Conservation (phyloP, 768 basidiomycete genomes). For the Kwoniella europaea region DNA sequence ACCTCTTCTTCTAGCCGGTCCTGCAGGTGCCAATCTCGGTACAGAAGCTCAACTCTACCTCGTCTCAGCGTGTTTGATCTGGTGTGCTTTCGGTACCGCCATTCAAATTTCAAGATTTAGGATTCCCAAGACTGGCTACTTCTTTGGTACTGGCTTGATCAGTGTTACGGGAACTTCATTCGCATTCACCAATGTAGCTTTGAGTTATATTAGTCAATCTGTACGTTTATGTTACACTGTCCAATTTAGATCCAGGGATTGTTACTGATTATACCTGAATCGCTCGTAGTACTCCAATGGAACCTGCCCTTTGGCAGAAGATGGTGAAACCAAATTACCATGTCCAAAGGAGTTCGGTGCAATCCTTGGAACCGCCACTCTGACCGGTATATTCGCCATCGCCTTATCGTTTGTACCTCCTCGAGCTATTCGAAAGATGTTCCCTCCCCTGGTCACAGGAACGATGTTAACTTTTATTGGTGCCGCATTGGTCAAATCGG, state of each 20-base stretch:
- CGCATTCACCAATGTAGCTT: slow-evolving; percentile 39
- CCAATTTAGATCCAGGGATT: too few species aligned
- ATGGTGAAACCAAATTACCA: slow-evolving; percentile 36
- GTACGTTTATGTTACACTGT: not conserved
- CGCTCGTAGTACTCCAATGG: slow-evolving; percentile 28
- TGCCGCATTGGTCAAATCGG: slow-evolving; percentile 33
- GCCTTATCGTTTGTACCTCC: slow-evolving; percentile 39
- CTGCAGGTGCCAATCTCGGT: slow-evolving; percentile 36
- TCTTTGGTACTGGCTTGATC: slow-evolving; percentile 37
- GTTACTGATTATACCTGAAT: too few species aligned
- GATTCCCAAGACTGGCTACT: slow-evolving; percentile 33
- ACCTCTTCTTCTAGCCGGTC: slow-evolving; percentile 32
- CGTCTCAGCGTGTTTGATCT: slow-evolving; percentile 39
- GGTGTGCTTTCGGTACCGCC: slow-evolving; percentile 36
- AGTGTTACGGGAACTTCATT: slow-evolving; percentile 35
- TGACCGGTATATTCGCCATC: slow-evolving; percentile 39
- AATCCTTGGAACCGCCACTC: slow-evolving; percentile 33
- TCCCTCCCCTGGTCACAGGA: slow-evolving; percentile 37
- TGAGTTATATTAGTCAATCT: slow-evolving; percentile 29
- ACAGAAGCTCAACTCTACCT: slow-evolving; percentile 35
- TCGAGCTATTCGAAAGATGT: slow-evolving; percentile 33
- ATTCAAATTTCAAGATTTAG: slow-evolving; percentile 32
- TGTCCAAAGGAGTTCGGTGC: slow-evolving; percentile 45
- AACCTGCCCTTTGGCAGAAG: slow-evolving; percentile 30
- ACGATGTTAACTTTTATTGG: slow-evolving; percentile 40